Conservation (phyloP, 495 filamentous ascomycete genomes). For the Daldinia grandis region DNA sequence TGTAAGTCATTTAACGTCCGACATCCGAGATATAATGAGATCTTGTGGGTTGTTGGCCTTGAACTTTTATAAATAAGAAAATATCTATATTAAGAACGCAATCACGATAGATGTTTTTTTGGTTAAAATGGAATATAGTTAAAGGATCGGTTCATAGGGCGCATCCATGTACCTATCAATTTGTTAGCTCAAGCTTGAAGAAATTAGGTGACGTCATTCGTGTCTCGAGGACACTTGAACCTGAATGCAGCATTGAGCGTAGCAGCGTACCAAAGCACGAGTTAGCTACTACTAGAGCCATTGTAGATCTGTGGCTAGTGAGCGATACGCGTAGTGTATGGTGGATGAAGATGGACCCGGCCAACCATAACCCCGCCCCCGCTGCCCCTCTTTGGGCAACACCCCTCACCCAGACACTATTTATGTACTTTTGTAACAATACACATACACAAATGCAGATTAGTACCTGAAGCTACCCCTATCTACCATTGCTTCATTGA, state of each 20-base stretch:
- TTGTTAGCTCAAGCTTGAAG: too few species aligned
- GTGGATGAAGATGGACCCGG: not conserved
- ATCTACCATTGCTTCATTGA: conserved; percentile 12
- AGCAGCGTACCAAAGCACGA: too few species aligned
- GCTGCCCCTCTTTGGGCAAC: not conserved
- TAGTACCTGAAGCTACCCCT: conserved; percentile 1
- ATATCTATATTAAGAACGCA: not conserved
- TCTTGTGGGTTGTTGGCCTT: not conserved
- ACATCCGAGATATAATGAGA: not conserved
- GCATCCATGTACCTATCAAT: too few species aligned
- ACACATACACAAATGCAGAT: not conserved
- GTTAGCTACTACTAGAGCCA: not conserved
- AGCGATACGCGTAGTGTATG: not conserved
- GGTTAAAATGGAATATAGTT: not conserved
- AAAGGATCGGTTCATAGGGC: too few species aligned
- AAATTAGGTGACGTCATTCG: too few species aligned
- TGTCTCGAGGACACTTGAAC: too few species aligned
- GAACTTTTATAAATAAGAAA: not conserved
- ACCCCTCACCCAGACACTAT: not conserved
- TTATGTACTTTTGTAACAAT: not conserved
- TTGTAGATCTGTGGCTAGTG: not conserved
- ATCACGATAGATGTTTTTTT: not conserved
- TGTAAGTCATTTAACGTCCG: conserved; percentile 4
- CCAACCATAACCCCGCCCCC: conserved; percentile 1
- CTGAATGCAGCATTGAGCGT: too few species aligned